A percentile compares a stretch with the other conserved stretches of the same genome.
Conservation (phyloP, 352 stramenopile genomes). For the Globisporangium orthogonon region DNA sequence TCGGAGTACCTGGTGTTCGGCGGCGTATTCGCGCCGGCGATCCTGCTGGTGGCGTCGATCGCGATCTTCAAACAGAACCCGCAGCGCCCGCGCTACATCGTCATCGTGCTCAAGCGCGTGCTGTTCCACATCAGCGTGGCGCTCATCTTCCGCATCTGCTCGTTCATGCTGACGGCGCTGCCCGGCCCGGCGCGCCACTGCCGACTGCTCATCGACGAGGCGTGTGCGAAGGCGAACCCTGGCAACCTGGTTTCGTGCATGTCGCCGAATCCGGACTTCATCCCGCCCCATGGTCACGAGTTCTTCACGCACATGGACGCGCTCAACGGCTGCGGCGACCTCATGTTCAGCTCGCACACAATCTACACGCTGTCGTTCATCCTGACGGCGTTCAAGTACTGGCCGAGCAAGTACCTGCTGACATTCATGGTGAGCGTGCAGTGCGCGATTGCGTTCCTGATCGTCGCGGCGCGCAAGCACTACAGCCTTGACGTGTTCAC, state of each 20-base stretch:
- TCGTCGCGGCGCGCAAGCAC: constrained; percentile 86
- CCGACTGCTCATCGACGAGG: constrained; percentile 61
- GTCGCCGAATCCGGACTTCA: constrained; percentile 66
- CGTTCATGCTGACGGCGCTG: constrained; percentile 75
- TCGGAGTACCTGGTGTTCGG: constrained; percentile 82
- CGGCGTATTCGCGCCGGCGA: constrained; percentile 59
- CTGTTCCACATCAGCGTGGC: constrained; percentile 77
- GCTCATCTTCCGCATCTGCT: constrained; percentile 62
- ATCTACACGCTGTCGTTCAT: constrained; percentile 90
- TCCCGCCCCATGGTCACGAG: constrained; percentile 37
- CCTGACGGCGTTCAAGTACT: constrained; percentile 83
- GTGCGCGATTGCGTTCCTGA: constrained; percentile 83
- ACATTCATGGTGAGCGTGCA: constrained; percentile 69
- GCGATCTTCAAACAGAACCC: constrained; percentile 60
- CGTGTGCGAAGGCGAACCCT: constrained; percentile 47
- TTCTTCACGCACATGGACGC: constrained; percentile 71
- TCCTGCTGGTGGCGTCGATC: constrained; percentile 60
- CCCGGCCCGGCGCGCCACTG: constrained; percentile 65
- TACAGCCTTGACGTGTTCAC: constrained; percentile 89
- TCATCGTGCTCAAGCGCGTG: constrained; percentile 77
- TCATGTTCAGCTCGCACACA: constrained; percentile 92
- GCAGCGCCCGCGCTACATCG: constrained; percentile 59
- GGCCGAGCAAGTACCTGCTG: constrained; percentile 72
- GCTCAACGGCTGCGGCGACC: constrained; percentile 83
- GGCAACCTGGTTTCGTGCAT: constrained; percentile 46